Evolutionary conservation across 1,284 basidiomycete genomes (phyloP), one percentile per base, ranked within the genome.

Genomic region (Ceratobasidium sp.): DNA sequence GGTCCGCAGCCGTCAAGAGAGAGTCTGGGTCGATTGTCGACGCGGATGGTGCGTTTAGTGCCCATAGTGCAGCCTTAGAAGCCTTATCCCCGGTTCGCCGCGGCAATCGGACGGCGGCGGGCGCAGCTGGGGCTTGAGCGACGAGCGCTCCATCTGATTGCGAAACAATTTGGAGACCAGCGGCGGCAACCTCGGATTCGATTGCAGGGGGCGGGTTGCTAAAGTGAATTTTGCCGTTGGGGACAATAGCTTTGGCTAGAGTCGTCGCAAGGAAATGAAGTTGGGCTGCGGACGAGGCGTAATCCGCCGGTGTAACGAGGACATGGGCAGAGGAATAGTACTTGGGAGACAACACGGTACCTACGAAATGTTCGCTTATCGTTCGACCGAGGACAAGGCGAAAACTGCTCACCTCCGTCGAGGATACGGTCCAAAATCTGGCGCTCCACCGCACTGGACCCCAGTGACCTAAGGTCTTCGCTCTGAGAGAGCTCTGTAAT

Each of bases 61-160:
- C 84, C 93, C 94, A 96, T 15, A 96, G 84, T 0, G 92, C 91
- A 80, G 92, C 91, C 82, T 93, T 94, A 65, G 89, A 88, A 6
- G 91, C 84, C 79, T 86, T 89, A 54, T 88, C 85, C 50, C 88
- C 89, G 8, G 87, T 84, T 17, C 80, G 78, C 1, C 76, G 67
- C 24, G 76, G 78, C 15, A 78, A 48, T n/a, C 76, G 63, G 22
- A 80, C 57, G n/a, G 78, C 62, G n/a, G 71, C 74, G 36, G 75
- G 48, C 22, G 62, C 54, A 19, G 76, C 72, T 27, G 75, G 62
- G 89, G 83, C 17, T 87, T 83, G 6, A 84, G 72, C 59, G 3
- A 65, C 54, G 14, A 63, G 41, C 14, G 65, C 44, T 11, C 36
- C 48, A 36, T 69, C 64, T 29, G 75, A 62, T 47, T 74, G 65